phyloP scores from a whole-genome alignment of 305 asterid species.

The Striga hermonthica region DNA sequence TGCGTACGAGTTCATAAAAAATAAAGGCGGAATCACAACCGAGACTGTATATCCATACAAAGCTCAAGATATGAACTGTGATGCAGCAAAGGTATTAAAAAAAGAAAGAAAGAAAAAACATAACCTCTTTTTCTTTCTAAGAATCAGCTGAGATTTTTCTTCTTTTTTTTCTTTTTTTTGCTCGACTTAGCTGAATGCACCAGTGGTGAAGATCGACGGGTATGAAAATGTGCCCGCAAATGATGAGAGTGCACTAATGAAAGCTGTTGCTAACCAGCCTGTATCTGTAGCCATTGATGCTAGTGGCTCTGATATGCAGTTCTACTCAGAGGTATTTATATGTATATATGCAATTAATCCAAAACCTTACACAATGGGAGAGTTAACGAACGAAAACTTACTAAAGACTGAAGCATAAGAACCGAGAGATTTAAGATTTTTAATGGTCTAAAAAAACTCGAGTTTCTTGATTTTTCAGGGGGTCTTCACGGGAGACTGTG shows the following conservation, averaged over 20 bases:
- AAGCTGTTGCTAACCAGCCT: constrained; percentile 86
- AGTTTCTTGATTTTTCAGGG: constrained; percentile 42
- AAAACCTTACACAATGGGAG: background rate
- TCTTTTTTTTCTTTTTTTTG: background rate
- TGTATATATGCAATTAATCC: background rate
- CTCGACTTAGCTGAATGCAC: constrained; percentile 52
- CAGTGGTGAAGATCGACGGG: constrained; percentile 73
- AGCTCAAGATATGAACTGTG: constrained; percentile 58
- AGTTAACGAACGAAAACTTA: background rate
- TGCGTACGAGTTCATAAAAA: constrained; percentile 67
- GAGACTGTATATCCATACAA: constrained; percentile 63
- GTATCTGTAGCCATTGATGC: constrained; percentile 85
- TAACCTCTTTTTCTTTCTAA: background rate
- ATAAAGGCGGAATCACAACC: constrained; percentile 66
- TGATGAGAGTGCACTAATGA: constrained; percentile 70
- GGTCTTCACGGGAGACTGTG: constrained; percentile 63
- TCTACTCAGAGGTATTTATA: constrained; percentile 73
- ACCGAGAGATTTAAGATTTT: no score
- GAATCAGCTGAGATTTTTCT: background rate
- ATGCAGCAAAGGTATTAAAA: constrained; percentile 51
- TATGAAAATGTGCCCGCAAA: constrained; percentile 70
- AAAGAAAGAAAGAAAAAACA: no score
- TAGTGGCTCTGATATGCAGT: constrained; percentile 60
- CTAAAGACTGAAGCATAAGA: no score
- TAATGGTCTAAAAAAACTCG: no score